A percentile compares a stretch with the other conserved stretches of the same genome.
phyloP scores from a whole-genome alignment of 345 rosid genomes.

The Hypericum androsaemum region DNA sequence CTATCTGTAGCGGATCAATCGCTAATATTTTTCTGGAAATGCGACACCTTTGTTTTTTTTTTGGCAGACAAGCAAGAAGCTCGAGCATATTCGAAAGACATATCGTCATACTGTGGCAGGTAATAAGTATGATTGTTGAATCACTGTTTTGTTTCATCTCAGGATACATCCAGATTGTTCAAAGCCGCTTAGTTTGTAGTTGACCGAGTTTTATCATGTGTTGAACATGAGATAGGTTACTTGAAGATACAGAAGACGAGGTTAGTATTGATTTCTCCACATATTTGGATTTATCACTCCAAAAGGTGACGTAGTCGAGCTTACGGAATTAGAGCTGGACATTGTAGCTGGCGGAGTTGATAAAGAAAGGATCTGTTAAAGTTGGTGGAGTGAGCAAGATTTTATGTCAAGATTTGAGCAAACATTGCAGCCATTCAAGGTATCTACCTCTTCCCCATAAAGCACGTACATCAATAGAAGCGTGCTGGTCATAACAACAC shows the following conservation, averaged over 20 bases:
- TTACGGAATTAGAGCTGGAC: too few relatives aligned
- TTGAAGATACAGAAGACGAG: slow-evolving; percentile 93
- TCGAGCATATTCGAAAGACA: slow-evolving; percentile 66
- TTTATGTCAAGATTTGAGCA: slow-evolving; percentile 70
- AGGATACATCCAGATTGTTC: not conserved
- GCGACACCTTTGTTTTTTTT: slow-evolving; percentile 10
- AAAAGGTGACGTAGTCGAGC: too few relatives aligned
- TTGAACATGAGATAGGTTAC: slow-evolving; percentile 40
- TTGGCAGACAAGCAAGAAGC: slow-evolving; percentile 83
- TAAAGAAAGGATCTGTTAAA: slow-evolving; percentile 62
- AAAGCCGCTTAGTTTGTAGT: slow-evolving; percentile 1
- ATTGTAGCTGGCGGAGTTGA: slow-evolving; percentile 56
- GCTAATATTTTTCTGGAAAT: not conserved
- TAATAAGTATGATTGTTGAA: slow-evolving; percentile 22
- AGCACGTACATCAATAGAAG: too few relatives aligned
- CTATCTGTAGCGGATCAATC: too few relatives aligned
- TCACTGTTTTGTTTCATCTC: not conserved
- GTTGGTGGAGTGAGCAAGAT: slow-evolving; percentile 69
- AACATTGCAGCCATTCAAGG: slow-evolving; percentile 60
- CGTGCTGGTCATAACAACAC: too few relatives aligned
- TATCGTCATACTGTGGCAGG: slow-evolving; percentile 94
- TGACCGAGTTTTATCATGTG: slow-evolving; percentile 6
- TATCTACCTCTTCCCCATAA: slow-evolving; percentile 9
- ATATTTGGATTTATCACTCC: not conserved
- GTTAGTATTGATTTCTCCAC: slow-evolving; percentile 26